Percentiles rank a stretch among this genome's conserved stretches.
Evolutionary conservation across 2,329 filamentous ascomycete genomes (phyloP).

Genomic region (Sporothrix dimorphospora): DNA sequence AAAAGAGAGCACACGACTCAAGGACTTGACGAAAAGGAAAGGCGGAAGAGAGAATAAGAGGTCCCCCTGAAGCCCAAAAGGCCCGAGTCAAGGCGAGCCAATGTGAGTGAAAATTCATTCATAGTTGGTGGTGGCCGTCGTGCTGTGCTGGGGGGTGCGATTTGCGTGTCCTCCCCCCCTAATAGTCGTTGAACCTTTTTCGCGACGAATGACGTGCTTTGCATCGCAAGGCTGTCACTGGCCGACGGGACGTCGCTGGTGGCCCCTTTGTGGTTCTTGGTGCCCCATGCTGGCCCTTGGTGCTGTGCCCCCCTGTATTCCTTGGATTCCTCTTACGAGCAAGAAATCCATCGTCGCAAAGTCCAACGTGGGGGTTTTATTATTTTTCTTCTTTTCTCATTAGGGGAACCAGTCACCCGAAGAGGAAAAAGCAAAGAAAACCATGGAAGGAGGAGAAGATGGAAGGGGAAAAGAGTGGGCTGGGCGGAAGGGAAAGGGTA

Average conservation of each 20-base stretch:
- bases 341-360: background rate
- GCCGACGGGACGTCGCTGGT: background rate
- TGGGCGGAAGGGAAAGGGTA: background rate
- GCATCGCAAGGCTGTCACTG: conserved; percentile 24
- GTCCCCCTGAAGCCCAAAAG: background rate
- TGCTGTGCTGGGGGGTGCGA: conserved; percentile 13
- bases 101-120: background rate
- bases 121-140: background rate
- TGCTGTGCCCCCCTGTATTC: background rate
- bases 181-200: conserved; percentile 21
- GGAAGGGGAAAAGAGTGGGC: background rate
- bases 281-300: background rate
- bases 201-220: conserved; percentile 25
- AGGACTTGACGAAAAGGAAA: background rate
- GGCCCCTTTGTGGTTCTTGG: background rate
- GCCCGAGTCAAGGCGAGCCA: background rate
- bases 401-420: background rate
- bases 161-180: conserved; percentile 1
- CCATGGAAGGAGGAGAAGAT: background rate
- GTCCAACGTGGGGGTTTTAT: conserved; percentile 14
- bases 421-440: background rate
- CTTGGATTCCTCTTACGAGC: conserved; percentile 4
- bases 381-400: background rate
- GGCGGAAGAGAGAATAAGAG: background rate
- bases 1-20: conserved; percentile 3